phyloP scores from a whole-genome alignment of 2,329 filamentous ascomycete species.

The Cladosporium sp. region DNA sequence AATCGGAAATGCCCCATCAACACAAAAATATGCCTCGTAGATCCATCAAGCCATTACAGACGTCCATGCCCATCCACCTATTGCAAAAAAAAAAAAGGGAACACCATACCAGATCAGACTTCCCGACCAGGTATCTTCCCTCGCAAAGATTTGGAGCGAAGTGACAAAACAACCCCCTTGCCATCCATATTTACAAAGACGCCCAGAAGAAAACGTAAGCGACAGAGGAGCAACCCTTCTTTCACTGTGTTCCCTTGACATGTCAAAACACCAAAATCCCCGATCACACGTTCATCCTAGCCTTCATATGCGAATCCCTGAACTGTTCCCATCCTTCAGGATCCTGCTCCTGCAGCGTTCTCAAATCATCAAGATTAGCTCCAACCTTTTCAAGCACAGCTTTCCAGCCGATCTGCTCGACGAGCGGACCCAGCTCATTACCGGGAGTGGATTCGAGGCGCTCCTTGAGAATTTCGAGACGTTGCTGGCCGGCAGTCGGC shows the following conservation, averaged over 20 bases:
- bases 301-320: slow-evolving; percentile 33
- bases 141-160: too few relatives aligned
- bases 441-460: slow-evolving; percentile 51
- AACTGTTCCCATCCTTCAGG: slow-evolving; percentile 33
- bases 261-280: too few relatives aligned
- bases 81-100: too few relatives aligned
- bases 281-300: slow-evolving; percentile 24
- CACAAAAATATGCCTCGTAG: too few relatives aligned
- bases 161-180: too few relatives aligned
- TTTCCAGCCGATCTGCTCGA: slow-evolving; percentile 55
- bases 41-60: neutral
- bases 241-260: too few relatives aligned
- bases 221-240: too few relatives aligned
- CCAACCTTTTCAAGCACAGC: slow-evolving; percentile 59
- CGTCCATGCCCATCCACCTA: neutral
- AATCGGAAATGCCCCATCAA: too few relatives aligned
- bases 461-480: slow-evolving; percentile 27
- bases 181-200: too few relatives aligned
- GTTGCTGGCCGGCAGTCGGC: slow-evolving; percentile 3
- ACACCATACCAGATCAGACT: too few relatives aligned
- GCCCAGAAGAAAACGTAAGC: too few relatives aligned
- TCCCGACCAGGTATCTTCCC: too few relatives aligned
- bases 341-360: slow-evolving; percentile 49
- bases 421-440: slow-evolving; percentile 61
- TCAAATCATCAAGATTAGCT: slow-evolving; percentile 64